A percentile compares a stretch with the other conserved stretches of the same genome.
Evolutionary conservation across 2,329 filamentous ascomycete genomes (phyloP).

Genomic region (Fusarium sulawesiense): DNA sequence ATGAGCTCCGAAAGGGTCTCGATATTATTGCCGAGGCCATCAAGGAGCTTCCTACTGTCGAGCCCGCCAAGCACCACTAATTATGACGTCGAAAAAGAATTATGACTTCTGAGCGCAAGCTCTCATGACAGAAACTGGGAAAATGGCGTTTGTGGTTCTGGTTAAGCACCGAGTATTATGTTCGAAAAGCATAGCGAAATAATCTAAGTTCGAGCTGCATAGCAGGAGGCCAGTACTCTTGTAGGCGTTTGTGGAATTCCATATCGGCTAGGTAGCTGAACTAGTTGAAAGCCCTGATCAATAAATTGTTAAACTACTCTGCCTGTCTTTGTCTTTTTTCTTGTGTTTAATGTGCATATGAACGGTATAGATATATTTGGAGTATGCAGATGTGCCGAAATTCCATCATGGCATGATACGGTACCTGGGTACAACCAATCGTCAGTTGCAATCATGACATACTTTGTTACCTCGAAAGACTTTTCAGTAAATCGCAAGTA

Average conservation of each 20-base stretch:
- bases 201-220: slow-evolving; percentile 32
- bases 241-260: slow-evolving; percentile 40
- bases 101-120: slow-evolving; percentile 38
- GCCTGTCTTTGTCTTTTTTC: neutral
- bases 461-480: neutral
- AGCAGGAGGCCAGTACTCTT: slow-evolving; percentile 29
- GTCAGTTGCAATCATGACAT: neutral
- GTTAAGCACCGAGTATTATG: slow-evolving; percentile 15
- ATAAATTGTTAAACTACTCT: slow-evolving; percentile 10
- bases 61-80: slow-evolving; percentile 54
- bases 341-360: neutral
- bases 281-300: slow-evolving; percentile 37
- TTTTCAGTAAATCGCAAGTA: neutral
- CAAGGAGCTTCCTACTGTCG: slow-evolving; percentile 77
- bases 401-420: neutral
- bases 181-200: slow-evolving; percentile 30
- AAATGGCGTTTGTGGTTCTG: slow-evolving; percentile 36
- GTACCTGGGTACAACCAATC: neutral
- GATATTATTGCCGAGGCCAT: slow-evolving; percentile 84
- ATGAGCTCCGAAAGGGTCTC: slow-evolving; percentile 82
- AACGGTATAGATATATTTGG: no score
- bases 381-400: neutral
- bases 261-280: slow-evolving; percentile 29
- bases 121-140: slow-evolving; percentile 27
- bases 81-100: neutral